Conservation (phyloP, 768 basidiomycete genomes). For the Tylopilus sp. region DNA sequence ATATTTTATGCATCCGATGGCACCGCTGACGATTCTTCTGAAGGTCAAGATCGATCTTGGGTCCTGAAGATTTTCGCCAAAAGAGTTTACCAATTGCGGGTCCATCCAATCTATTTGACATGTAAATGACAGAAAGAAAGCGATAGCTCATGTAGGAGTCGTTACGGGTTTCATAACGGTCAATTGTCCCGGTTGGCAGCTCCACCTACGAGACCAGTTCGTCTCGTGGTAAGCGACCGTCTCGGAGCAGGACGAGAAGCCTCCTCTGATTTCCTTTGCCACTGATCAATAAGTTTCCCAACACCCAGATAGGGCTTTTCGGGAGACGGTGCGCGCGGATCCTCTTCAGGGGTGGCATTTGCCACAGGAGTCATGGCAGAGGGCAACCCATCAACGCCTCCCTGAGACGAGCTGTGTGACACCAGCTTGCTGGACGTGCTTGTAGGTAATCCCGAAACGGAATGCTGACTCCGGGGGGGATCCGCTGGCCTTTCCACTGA, state of each 20-base stretch:
- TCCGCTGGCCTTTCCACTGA: slow-evolving; percentile 17
- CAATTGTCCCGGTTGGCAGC: slow-evolving; percentile 16
- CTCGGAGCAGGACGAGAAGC: slow-evolving; percentile 33
- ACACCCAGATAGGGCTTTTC: slow-evolving; percentile 82
- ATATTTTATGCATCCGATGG: not conserved
- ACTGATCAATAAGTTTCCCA: slow-evolving; percentile 80
- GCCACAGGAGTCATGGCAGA: not conserved
- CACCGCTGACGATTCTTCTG: not conserved
- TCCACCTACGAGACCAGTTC: slow-evolving; percentile 33
- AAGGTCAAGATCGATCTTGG: slow-evolving; percentile 13
- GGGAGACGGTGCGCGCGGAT: slow-evolving; percentile 61
- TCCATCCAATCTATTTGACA: slow-evolving; percentile 1
- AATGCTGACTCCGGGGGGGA: slow-evolving; percentile 12
- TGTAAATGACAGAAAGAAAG: slow-evolving; percentile 10
- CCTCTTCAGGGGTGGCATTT: slow-evolving; percentile 22
- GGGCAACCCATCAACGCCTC: slow-evolving; percentile 28
- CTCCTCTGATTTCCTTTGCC: slow-evolving; percentile 79
- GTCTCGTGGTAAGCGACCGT: slow-evolving; percentile 41
- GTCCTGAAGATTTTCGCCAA: not conserved
- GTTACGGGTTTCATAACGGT: slow-evolving; percentile 13
- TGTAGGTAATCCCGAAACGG: slow-evolving; percentile 21
- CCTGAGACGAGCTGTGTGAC: slow-evolving; percentile 13
- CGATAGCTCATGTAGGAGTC: slow-evolving; percentile 5
- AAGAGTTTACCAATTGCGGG: not conserved
- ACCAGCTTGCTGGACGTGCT: slow-evolving; percentile 20